Conservation (phyloP, 805 yeast species). For the Hanseniaspora pseudoguilliermondii region DNA sequence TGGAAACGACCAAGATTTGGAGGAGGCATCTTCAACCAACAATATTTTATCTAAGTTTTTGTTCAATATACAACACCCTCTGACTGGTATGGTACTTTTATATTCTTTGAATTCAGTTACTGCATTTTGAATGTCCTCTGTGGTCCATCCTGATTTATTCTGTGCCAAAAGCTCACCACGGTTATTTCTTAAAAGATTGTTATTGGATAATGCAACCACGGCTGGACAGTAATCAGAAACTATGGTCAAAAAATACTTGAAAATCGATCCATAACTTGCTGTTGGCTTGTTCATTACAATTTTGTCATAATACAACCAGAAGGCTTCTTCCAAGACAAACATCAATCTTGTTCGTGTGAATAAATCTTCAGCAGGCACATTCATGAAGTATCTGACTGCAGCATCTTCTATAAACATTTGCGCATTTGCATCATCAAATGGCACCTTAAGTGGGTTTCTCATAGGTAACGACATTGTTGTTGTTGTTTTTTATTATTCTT, state of each 20-base stretch:
- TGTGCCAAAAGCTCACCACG: background rate
- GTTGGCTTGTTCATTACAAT: constrained; percentile 20
- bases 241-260: constrained; percentile 58
- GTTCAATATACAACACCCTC: constrained; percentile 87
- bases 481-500: background rate
- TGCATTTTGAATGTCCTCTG: constrained; percentile 63
- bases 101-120: constrained; percentile 67
- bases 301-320: constrained; percentile 91
- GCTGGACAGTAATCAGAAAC: constrained; percentile 59
- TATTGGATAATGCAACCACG: constrained; percentile 23
- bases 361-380: constrained; percentile 84
- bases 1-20: constrained; percentile 88
- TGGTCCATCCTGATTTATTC: constrained; percentile 52
- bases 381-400: constrained; percentile 76
- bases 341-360: constrained; percentile 54
- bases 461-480: constrained; percentile 49
- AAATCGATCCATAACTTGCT: constrained; percentile 34
- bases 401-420: constrained; percentile 51
- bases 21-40: constrained; percentile 73
- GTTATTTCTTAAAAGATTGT: background rate
- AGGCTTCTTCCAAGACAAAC: constrained; percentile 95
- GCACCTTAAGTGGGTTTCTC: constrained; percentile 43
- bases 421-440: constrained; percentile 51
- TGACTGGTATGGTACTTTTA: constrained; percentile 82
- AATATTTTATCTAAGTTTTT: constrained; percentile 54